These are phyloP conservation scores for Apiotrichum gamsii DNA, from an alignment of 1,284 basidiomycete genomes.

Conservation along the genomic window DNA sequence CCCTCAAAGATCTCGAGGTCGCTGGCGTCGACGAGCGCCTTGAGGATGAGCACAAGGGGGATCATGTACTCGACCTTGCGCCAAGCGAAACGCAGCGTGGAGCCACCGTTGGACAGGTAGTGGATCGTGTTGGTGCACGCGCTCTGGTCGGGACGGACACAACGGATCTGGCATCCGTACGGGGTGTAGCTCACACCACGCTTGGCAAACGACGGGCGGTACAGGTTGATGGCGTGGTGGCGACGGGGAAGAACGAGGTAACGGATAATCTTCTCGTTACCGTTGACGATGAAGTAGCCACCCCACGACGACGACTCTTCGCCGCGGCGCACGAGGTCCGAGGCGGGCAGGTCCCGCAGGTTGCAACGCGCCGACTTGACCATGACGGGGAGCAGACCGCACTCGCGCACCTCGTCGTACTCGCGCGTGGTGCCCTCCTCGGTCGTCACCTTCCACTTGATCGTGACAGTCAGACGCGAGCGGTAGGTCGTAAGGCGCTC, in stretches of 20 bases:
- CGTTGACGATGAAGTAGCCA: conserved; percentile 98
- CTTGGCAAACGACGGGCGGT: conserved; percentile 84
- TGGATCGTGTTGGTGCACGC: conserved; percentile 92
- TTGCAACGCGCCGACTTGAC: conserved; percentile 97
- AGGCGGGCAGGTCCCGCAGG: conserved; percentile 73
- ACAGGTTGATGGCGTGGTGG: conserved; percentile 61
- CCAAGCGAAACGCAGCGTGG: conserved; percentile 94
- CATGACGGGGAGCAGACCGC: conserved; percentile 94
- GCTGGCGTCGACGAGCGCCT: conserved; percentile 86
- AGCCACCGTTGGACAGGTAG: conserved; percentile 92
- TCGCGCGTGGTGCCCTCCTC: conserved; percentile 50
- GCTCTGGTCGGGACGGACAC: conserved; percentile 84
- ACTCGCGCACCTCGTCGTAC: conserved; percentile 73
- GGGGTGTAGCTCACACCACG: conserved; percentile 92
- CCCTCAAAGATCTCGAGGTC: conserved; percentile 98
- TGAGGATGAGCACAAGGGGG: conserved; percentile 93
- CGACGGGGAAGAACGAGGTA: conserved; percentile 68
- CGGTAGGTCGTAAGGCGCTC: conserved; percentile 44
- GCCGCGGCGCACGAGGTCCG: conserved; percentile 78
- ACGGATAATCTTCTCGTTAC: conserved; percentile 96
- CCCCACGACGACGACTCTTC: conserved; percentile 99
- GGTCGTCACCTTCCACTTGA: conserved; percentile 77
- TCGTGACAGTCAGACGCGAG: conserved; percentile 80
- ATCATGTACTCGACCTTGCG: conserved; percentile 99
- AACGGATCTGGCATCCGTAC: conserved; percentile 92